phyloP scores from a whole-genome alignment of 345 rosid genomes.

The Durio zibethinus region DNA sequence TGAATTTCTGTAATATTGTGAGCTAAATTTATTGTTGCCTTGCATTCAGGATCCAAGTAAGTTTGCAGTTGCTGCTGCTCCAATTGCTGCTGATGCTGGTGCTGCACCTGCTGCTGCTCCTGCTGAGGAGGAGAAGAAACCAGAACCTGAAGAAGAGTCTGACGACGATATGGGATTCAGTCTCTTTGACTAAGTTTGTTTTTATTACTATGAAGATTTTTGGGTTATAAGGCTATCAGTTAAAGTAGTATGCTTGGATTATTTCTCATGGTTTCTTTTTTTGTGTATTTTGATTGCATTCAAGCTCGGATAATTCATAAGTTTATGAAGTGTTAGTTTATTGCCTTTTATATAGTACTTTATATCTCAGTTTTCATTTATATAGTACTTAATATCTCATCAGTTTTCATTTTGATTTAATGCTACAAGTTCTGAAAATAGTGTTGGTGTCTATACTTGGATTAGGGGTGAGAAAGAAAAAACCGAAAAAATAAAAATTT shows the following conservation, averaged over 20 bases:
- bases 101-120: constrained; percentile 34
- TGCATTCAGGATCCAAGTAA: constrained; percentile 70
- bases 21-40: not conserved
- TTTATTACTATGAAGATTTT: not conserved
- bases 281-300: not conserved
- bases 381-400: too few species aligned
- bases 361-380: not conserved
- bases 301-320: not conserved
- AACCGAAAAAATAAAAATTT: too few species aligned
- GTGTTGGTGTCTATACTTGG: too few species aligned
- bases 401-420: too few species aligned
- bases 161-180: constrained; percentile 91
- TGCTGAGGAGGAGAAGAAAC: constrained; percentile 61
- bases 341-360: too few species aligned
- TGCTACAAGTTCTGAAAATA: too few species aligned
- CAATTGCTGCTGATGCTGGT: constrained; percentile 30
- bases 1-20: not conserved
- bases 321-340: not conserved
- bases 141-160: constrained; percentile 75
- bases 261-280: not conserved
- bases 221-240: not conserved
- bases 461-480: too few species aligned
- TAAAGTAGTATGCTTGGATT: not conserved
- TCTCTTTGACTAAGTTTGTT: constrained; percentile 52
- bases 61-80: constrained; percentile 54